Conservation (phyloP, 257 asterid genomes). For the Gentiana straminea region DNA sequence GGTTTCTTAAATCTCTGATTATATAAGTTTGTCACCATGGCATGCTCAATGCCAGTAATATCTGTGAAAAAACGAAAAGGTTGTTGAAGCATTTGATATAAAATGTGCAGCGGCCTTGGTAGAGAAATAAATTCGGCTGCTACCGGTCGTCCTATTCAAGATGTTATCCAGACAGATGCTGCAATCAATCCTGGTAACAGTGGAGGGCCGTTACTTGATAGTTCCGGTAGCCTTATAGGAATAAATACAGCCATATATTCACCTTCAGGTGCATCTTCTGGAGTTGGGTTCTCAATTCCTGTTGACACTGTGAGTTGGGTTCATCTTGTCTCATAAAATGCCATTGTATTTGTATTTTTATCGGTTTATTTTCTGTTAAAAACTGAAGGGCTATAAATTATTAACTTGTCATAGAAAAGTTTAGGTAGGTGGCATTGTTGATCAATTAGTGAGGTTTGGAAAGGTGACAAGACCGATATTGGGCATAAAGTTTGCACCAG, state of each 20-base stretch:
- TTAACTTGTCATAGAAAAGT: conserved; percentile 1
- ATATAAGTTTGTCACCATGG: neutral
- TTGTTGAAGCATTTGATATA: neutral
- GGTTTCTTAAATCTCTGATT: neutral
- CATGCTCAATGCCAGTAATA: neutral
- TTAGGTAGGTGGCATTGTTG: conserved; percentile 94
- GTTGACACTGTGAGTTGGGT: conserved; percentile 95
- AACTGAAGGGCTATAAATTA: too few relatives aligned
- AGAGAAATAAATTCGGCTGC: conserved; percentile 99
- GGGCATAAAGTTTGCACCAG: conserved; percentile 96
- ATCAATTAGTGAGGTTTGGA: conserved; percentile 86
- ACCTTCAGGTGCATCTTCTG: conserved; percentile 99
- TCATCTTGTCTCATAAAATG: conserved; percentile 2
- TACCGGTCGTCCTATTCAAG: conserved; percentile 97
- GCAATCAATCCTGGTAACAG: conserved; percentile 99
- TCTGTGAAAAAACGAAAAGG: neutral
- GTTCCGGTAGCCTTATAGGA: conserved; percentile 93
- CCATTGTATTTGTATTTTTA: neutral
- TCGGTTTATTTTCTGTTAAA: too few relatives aligned
- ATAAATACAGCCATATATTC: conserved; percentile 98
- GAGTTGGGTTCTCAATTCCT: conserved; percentile 98
- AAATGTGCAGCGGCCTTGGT: conserved; percentile 62
- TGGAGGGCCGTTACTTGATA: conserved; percentile 98
- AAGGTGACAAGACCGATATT: conserved; percentile 91
- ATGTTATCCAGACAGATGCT: conserved; percentile 99